Evolutionary conservation across 257 asterid genomes (phyloP).

Genomic region (Rubia yunnanensis): DNA sequence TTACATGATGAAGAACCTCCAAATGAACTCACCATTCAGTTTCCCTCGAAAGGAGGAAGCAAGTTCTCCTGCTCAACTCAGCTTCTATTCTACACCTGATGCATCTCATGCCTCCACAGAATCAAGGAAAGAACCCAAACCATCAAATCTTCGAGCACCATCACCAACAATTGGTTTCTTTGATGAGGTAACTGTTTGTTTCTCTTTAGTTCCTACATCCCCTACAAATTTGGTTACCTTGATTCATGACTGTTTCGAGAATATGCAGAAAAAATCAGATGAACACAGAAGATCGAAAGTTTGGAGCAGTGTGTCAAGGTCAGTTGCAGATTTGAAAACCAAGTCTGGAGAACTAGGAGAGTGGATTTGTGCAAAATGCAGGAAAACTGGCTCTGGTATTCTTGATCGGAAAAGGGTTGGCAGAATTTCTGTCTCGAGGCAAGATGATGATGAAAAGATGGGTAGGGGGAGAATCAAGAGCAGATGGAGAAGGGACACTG

Average conservation of each 20-base stretch:
- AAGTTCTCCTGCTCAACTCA: constrained; percentile 8
- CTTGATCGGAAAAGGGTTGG: constrained; percentile 16
- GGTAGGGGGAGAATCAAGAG: constrained; percentile 11
- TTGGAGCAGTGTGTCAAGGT: constrained; percentile 4
- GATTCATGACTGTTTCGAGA: not conserved
- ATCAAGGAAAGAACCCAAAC: constrained; percentile 22
- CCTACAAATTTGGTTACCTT: not conserved
- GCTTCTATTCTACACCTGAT: not conserved
- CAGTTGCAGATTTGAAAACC: constrained; percentile 4
- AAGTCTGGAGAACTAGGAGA: constrained; percentile 2
- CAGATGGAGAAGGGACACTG: constrained; percentile 12
- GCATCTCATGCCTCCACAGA: constrained; percentile 4
- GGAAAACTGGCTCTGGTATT: constrained; percentile 16
- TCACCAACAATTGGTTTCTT: constrained; percentile 52
- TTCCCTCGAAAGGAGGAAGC: constrained; percentile 5
- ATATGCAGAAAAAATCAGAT: constrained; percentile 12
- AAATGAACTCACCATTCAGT: constrained; percentile 1
- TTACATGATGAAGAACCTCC: not conserved
- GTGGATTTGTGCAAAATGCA: constrained; percentile 12
- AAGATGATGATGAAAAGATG: constrained; percentile 10
- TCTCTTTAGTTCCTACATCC: not conserved
- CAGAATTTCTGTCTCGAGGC: constrained; percentile 8
- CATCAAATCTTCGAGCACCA: constrained; percentile 56
- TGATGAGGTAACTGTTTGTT: constrained; percentile 33
- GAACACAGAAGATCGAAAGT: constrained; percentile 12